Evolutionary conservation across 352 stramenopile species (phyloP).

Genomic region (Lagenidium giganteum): DNA sequence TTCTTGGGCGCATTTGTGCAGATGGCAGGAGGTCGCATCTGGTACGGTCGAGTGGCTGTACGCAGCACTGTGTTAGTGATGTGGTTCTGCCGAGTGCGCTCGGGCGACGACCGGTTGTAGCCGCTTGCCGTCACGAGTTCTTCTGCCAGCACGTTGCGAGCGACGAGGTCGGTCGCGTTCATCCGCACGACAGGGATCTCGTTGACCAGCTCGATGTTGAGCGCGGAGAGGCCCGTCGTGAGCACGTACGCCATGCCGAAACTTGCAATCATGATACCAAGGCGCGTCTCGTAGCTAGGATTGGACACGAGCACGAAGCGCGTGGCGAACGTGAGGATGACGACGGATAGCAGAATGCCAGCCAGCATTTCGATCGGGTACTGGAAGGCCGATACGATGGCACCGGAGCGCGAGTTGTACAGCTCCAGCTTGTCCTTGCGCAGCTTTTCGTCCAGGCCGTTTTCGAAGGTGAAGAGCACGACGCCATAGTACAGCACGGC

Average conservation of each 20-base stretch:
- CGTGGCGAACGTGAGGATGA: constrained; percentile 8
- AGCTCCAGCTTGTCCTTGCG: constrained; percentile 15
- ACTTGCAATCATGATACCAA: constrained; percentile 4
- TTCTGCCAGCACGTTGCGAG: too few species aligned
- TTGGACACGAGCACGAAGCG: constrained; percentile 5
- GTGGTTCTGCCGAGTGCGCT: too few species aligned
- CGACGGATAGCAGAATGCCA: constrained; percentile 9
- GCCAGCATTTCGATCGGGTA: constrained; percentile 18
- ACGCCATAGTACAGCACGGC: too few species aligned
- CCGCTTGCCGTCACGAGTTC: too few species aligned
- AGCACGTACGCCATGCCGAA: constrained; percentile 13
- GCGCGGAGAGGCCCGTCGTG: constrained; percentile 16
- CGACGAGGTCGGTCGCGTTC: constrained; percentile 4
- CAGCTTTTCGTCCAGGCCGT: too few species aligned
- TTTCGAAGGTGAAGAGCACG: too few species aligned
- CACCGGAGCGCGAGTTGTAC: constrained; percentile 19
- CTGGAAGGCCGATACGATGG: constrained; percentile 12
- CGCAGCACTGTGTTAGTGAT: constrained; percentile 13
- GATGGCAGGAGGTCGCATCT: too few species aligned
- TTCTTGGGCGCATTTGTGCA: too few species aligned
- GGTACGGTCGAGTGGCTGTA: too few species aligned
- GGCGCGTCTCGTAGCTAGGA: neutral
- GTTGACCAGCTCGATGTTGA: constrained; percentile 19
- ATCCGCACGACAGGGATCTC: constrained; percentile 1
- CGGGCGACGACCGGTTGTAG: too few species aligned